Percentiles rank a stretch among this genome's conserved stretches.
Evolutionary conservation across 345 rosid species (phyloP).

Genomic region (Erucastrum elatum): DNA sequence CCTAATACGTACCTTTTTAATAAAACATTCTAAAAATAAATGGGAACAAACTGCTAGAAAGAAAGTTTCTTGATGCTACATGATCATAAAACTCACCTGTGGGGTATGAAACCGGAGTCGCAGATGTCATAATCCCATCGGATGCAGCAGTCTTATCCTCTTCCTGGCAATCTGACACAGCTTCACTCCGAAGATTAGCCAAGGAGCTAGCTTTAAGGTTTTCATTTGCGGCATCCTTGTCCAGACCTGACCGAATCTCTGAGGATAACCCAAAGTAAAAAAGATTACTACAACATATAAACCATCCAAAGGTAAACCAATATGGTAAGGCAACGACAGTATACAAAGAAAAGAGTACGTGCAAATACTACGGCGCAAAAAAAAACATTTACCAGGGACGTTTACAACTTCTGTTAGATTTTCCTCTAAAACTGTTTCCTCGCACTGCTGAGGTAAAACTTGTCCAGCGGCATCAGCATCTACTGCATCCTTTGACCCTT

Average conservation of each 20-base stretch:
- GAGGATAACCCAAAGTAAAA: constrained; percentile 2
- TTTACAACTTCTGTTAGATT: constrained; percentile 33
- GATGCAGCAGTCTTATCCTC: constrained; percentile 20
- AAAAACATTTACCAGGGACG: constrained; percentile 48
- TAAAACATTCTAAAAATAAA: neutral
- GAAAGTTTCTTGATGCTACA: constrained; percentile 3
- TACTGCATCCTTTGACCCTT: constrained; percentile 38
- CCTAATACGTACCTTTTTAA: neutral
- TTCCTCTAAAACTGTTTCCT: constrained; percentile 37
- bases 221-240: constrained; percentile 9
- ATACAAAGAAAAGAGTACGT: constrained; percentile 19
- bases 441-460: constrained; percentile 29
- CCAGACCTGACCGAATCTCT: constrained; percentile 21
- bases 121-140: constrained; percentile 12
- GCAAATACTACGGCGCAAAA: neutral
- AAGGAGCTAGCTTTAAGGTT: constrained; percentile 16
- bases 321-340: neutral
- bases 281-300: constrained; percentile 8
- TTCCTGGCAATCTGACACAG: constrained; percentile 23
- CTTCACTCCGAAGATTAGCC: constrained; percentile 29
- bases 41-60: neutral
- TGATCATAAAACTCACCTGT: constrained; percentile 30
- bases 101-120: constrained; percentile 13
- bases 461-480: constrained; percentile 38
- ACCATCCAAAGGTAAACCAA: constrained; percentile 9